These are phyloP conservation scores for Sugiyamaella pinicola DNA, from an alignment of 1,139 yeast genomes.

Conservation along the genomic window DNA sequence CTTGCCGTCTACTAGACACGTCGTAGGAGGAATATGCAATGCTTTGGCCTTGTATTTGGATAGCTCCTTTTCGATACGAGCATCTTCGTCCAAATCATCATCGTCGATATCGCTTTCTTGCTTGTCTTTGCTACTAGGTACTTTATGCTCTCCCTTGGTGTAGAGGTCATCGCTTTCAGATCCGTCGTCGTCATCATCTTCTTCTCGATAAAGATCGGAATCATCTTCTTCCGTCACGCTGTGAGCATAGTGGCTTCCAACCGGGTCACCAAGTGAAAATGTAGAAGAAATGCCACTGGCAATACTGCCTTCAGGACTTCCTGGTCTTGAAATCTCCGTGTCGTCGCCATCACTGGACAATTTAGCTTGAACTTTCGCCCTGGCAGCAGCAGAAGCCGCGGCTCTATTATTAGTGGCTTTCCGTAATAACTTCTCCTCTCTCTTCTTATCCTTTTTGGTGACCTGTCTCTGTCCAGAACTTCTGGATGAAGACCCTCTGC, in stretches of 20 bases:
- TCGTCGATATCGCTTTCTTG: slow-evolving; percentile 38
- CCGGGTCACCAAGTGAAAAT: slow-evolving; percentile 66
- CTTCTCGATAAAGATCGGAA: slow-evolving; percentile 39
- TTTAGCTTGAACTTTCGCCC: slow-evolving; percentile 19
- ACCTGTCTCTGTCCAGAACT: slow-evolving; percentile 40
- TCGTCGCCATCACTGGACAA: slow-evolving; percentile 11
- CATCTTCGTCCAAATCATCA: slow-evolving; percentile 38
- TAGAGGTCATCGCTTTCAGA: slow-evolving; percentile 8
- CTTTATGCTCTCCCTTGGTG: slow-evolving; percentile 28
- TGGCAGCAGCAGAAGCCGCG: slow-evolving; percentile 5
- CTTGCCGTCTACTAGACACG: slow-evolving; percentile 77
- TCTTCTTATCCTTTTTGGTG: slow-evolving; percentile 44
- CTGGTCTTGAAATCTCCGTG: slow-evolving; percentile 24
- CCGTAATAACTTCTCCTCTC: slow-evolving; percentile 39
- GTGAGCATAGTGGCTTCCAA: slow-evolving; percentile 40
- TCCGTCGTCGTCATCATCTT: slow-evolving; percentile 35
- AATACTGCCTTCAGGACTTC: slow-evolving; percentile 29
- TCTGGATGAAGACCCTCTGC: slow-evolving; percentile 39
- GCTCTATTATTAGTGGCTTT: slow-evolving; percentile 28
- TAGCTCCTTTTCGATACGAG: slow-evolving; percentile 42
- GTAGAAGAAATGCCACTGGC: slow-evolving; percentile 58
- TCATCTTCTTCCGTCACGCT: slow-evolving; percentile 36
- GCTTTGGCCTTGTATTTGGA: slow-evolving; percentile 47
- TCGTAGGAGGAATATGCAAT: slow-evolving; percentile 64
- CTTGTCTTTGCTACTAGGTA: slow-evolving; percentile 31